Percentiles rank a stretch among this genome's conserved stretches.
Evolutionary conservation across 805 yeast genomes (phyloP).

Genomic region (Wickerhamomyces rabaulensis): DNA sequence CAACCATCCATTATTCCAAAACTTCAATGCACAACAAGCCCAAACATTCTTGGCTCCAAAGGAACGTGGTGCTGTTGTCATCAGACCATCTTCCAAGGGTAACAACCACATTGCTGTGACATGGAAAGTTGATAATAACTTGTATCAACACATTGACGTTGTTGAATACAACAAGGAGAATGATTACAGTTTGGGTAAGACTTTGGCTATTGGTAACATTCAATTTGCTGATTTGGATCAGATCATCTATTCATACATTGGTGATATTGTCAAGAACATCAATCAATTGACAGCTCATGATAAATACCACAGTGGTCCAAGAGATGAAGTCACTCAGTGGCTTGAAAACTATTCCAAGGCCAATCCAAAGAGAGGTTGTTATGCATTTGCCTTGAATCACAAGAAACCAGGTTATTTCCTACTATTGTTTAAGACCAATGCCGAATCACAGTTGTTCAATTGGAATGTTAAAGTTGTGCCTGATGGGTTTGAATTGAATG

Average conservation of each 20-base stretch:
- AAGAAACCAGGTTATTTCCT: conserved; percentile 92
- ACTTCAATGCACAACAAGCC: conserved; percentile 81
- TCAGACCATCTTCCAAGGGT: conserved; percentile 92
- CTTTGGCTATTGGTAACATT: conserved; percentile 59
- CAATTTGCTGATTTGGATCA: conserved; percentile 88
- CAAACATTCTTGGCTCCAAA: conserved; percentile 88
- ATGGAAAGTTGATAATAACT: conserved; percentile 90
- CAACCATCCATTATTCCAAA: conserved; percentile 87
- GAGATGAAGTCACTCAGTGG: conserved; percentile 79
- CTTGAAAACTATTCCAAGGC: conserved; percentile 86
- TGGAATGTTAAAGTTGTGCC: conserved; percentile 93
- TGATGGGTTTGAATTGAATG: conserved; percentile 75
- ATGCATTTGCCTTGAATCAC: conserved; percentile 86
- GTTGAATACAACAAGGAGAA: conserved; percentile 66
- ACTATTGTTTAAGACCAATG: conserved; percentile 78
- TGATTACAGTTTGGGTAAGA: conserved; percentile 54
- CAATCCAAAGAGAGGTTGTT: conserved; percentile 83
- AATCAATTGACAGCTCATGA: conserved; percentile 83
- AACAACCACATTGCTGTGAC: conserved; percentile 85
- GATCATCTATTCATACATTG: conserved; percentile 80
- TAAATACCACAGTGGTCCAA: conserved; percentile 78
- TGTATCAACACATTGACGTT: conserved; percentile 89
- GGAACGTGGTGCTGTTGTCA: conserved; percentile 86
- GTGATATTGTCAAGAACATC: conserved; percentile 75
- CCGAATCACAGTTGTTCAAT: conserved; percentile 59